Evolutionary conservation across 164 flowering plant genomes (phyloP).

Genomic region (Vitis labrusca): DNA sequence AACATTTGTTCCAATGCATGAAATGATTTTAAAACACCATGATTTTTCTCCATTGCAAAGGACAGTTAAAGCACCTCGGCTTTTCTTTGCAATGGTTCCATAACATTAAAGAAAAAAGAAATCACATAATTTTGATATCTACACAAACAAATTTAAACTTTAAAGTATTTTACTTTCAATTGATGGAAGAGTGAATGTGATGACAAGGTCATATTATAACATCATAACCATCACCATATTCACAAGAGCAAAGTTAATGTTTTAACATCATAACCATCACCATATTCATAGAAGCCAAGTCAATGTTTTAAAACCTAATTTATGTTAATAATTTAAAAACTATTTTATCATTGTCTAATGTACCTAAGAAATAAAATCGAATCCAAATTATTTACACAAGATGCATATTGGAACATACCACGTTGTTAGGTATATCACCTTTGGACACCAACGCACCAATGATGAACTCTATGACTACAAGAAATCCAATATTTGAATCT

Average conservation of each 20-base stretch:
- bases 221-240: no score
- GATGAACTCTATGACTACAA: constrained; percentile 81
- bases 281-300: no score
- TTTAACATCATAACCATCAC: no score
- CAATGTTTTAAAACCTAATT: no score
- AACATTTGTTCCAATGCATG: constrained; percentile 3
- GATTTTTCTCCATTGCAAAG: constrained; percentile 96
- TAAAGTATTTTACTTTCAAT: neutral
- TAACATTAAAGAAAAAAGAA: constrained; percentile 82
- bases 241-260: no score
- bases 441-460: constrained; percentile 74
- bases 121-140: constrained; percentile 96
- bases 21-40: neutral
- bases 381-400: no score
- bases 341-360: no score
- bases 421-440: constrained; percentile 72
- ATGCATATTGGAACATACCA: constrained; percentile 38
- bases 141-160: constrained; percentile 22
- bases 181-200: no score
- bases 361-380: no score
- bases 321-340: no score
- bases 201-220: no score
- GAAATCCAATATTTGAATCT: constrained; percentile 90
- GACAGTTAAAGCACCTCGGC: constrained; percentile 89
- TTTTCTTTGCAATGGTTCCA: constrained; percentile 89